Base-by-base conservation (phyloP, 805 yeast species). In the Citeromyces nyonsensis region DNA sequence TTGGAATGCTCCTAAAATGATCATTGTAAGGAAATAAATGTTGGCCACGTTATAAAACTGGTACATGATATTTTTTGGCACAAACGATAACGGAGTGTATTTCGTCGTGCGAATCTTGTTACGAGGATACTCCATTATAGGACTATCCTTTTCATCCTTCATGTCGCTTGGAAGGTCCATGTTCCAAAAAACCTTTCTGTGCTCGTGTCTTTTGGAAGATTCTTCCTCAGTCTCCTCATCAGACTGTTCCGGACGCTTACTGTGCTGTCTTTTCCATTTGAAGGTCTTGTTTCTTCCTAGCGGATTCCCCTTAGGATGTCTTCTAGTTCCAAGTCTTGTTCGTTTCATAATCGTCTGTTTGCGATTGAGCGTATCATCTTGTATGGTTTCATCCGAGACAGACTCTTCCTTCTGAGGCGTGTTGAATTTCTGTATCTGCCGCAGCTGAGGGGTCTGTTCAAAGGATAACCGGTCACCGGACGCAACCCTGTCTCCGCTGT, bases 101-200 rank as follows among this genome's bases (percentile, higher is more conserved):
- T 84, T 88, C 3, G 98, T 84, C 0, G 97, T 85, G 59, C 96
- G 73, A 43, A 91, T 83, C 52, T 91, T 86, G 60, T 88, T 88
- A 45, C 95, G 67, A 8, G 93, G 73, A 48, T 80, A 88, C n/a
- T 53, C 49, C 0, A 63, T 60, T 12, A 45, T 47, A 2, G 88
- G 81, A 25, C 67, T 63, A 10, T 78, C 76, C 2, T 73, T 65
- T 46, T 71, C 73, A 37, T 74, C 76, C 14, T 71, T 33, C 50
- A 63, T 54, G 24, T 67, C 65, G 15, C 63, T 69, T 1, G 91
- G 85, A 15, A 80, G 51, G 3, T 61, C 59, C 44, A 66, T 47
- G 47, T 80, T 80, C 58, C 73, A 66, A 35, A 65, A 77, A n/a
- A 78, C 52, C 2, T 66, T 49, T 48, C 86, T 32, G 24, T 26